A percentile compares a stretch with the other conserved stretches of the same genome.
These are phyloP conservation scores for Silene noctiflora DNA, from an alignment of 179 eudicot genomes.

Conservation along the genomic window DNA sequence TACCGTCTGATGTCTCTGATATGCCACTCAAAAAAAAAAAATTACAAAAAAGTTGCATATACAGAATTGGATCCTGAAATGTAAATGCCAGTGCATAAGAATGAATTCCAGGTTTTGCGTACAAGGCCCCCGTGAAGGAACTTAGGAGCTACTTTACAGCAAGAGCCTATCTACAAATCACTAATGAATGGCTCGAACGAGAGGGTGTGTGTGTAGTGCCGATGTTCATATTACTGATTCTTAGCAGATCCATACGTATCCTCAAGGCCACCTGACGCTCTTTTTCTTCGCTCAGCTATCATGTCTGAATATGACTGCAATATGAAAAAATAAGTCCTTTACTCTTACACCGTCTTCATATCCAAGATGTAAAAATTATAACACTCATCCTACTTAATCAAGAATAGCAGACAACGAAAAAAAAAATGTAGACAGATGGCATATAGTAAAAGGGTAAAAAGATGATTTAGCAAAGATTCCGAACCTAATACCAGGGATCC, in stretches of 20 bases:
- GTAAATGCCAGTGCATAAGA: not conserved
- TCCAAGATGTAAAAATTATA: not conserved
- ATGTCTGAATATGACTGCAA: slow-evolving; percentile 69
- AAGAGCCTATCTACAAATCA: slow-evolving; percentile 9
- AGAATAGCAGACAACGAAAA: too few relatives aligned
- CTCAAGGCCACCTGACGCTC: slow-evolving; percentile 65
- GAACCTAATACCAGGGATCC: too few relatives aligned
- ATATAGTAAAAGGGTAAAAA: not conserved
- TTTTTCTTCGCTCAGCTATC: slow-evolving; percentile 80
- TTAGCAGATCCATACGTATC: slow-evolving; percentile 71
- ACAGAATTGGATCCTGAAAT: not conserved
- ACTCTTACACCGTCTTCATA: not conserved
- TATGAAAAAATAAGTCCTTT: not conserved
- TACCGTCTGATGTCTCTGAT: too few relatives aligned
- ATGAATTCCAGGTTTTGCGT: not conserved
- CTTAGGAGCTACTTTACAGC: not conserved
- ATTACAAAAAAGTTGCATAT: not conserved
- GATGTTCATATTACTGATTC: slow-evolving; percentile 27
- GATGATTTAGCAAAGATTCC: not conserved
- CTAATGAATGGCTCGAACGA: not conserved
- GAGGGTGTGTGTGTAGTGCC: not conserved
- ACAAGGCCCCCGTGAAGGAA: not conserved
- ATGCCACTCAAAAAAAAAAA: not conserved
- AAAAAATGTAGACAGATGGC: too few relatives aligned
- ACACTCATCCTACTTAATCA: not conserved